Base-by-base conservation (phyloP, 192 early-diverging fungal genomes). In the Pilaira anomala region DNA sequence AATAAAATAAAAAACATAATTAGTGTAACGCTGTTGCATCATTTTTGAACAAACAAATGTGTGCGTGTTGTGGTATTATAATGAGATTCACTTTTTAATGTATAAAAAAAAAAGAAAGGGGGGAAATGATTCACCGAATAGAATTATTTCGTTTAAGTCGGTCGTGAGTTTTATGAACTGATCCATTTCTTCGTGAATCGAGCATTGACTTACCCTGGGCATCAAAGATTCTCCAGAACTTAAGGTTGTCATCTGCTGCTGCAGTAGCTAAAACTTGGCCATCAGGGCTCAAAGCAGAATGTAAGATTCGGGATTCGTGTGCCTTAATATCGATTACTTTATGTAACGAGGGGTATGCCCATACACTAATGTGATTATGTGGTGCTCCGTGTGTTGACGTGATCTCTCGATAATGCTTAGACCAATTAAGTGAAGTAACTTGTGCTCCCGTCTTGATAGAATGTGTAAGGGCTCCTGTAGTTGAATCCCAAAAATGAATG, bases 221-320 rank as follows among this genome's bases (percentile, higher is more conserved):
- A 50, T 91, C 87, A 76, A 94, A 98, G 30, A 97, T 72, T 58
- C 83, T 88, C 97, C 97, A 99, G 74, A 99, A 97, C 66, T 96
- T 91, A 51, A 99, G 74, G 30, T 91, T 96, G 60, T 96, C 92
- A 73, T 99, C 97, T 50, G 91, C 89, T 16, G 96, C 88, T 1
- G 92, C 90, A 3, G 93, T 98, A 6, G 96, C 94, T 13, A 99
- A 81, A 3, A 87, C 85, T 66, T 97, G 89, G 5, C 93, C 93
- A 69, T 97, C 94, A 6, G 95, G 95, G 30, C 91, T 93, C 50
- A 93, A 73, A 3, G 97, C 86, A 16, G 94, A 84, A 63, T 98
- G 96, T 12, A 99, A 74, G 2, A 99, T 89, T 14, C 97, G 87
- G 5, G 82, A 83, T 7, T 91, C 88, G 65, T 98, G 96, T 0